phyloP scores from a whole-genome alignment of 2,329 filamentous ascomycete genomes.

The Fusarium denticulatum region DNA sequence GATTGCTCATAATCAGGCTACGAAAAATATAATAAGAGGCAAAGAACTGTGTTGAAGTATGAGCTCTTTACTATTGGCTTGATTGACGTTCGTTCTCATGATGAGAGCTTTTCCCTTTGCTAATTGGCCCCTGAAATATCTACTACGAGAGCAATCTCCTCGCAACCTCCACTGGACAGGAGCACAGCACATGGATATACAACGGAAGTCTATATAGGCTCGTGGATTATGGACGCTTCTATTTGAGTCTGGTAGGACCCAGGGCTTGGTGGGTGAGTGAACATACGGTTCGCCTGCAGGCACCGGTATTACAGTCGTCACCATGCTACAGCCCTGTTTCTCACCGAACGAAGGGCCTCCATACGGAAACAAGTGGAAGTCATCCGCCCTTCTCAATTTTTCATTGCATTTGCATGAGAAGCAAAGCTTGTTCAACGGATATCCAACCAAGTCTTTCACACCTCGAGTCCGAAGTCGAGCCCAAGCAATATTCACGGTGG shows the following conservation, averaged over 20 bases:
- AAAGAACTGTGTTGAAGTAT: fast-evolving
- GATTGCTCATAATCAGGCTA: fast-evolving
- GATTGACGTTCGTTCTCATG: fast-evolving
- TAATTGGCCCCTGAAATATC: neutral
- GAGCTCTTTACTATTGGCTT: neutral
- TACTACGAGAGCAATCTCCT: neutral
- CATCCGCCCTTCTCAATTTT: fast-evolving
- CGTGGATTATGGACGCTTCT: neutral
- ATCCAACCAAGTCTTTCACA: neutral
- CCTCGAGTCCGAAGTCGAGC: neutral
- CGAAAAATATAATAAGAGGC: fast-evolving
- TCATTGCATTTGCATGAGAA: fast-evolving
- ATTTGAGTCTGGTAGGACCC: fast-evolving
- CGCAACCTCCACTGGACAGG: neutral
- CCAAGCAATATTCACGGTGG: neutral
- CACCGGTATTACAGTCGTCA: neutral
- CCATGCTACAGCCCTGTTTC: fast-evolving
- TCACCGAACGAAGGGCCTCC: neutral
- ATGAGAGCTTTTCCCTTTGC: neutral
- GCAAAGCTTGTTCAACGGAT: neutral
- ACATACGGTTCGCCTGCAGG: neutral
- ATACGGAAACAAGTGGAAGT: fast-evolving
- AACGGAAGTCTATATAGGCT: fast-evolving
- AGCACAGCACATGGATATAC: fast-evolving
- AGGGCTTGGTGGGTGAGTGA: neutral